Percentiles rank a stretch among this genome's conserved stretches.
Conservation (phyloP, 1,284 basidiomycete species). For the Pseudozyma flocculosa region DNA sequence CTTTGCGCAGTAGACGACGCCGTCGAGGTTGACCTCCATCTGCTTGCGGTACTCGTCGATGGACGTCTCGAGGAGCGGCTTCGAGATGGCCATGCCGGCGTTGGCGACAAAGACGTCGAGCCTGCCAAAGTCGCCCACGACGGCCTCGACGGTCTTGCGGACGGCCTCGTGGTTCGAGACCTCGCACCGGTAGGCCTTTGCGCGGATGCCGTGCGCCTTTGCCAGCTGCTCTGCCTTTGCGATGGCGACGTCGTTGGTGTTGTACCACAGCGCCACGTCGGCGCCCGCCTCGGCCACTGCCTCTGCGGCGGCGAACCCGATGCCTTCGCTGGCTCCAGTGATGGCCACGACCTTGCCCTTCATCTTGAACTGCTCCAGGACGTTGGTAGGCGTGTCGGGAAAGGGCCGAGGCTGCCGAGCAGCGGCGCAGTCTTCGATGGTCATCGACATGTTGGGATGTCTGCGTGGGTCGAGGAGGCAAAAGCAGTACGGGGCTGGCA, state of each 20-base stretch:
- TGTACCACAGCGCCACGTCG: slow-evolving; percentile 53
- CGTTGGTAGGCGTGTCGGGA: slow-evolving; percentile 34
- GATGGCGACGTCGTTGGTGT: slow-evolving; percentile 46
- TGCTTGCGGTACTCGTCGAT: slow-evolving; percentile 47
- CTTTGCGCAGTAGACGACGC: slow-evolving; percentile 47
- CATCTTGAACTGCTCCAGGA: slow-evolving; percentile 45
- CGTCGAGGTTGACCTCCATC: slow-evolving; percentile 47
- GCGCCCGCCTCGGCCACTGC: slow-evolving; percentile 56
- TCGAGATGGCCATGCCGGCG: slow-evolving; percentile 21
- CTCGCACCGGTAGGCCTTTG: slow-evolving; percentile 49
- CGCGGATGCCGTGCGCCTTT: slow-evolving; percentile 41
- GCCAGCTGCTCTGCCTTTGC: slow-evolving; percentile 44
- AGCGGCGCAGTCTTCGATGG: slow-evolving; percentile 36
- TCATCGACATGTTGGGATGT: slow-evolving; percentile 38
- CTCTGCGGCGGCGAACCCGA: slow-evolving; percentile 54
- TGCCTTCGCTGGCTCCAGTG: slow-evolving; percentile 54
- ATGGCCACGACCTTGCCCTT: slow-evolving; percentile 54
- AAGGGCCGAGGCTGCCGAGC: slow-evolving; percentile 25
- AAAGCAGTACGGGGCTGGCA: no score
- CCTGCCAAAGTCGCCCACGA: slow-evolving; percentile 41
- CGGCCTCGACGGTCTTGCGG: slow-evolving; percentile 19
- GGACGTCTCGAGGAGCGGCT: slow-evolving; percentile 33
- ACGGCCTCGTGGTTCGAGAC: slow-evolving; percentile 34
- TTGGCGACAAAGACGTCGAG: slow-evolving; percentile 48
- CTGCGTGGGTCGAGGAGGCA: no score